Evolutionary conservation across 2,329 filamentous ascomycete species (phyloP).

Genomic region (Raffaelea ambrosiae): DNA sequence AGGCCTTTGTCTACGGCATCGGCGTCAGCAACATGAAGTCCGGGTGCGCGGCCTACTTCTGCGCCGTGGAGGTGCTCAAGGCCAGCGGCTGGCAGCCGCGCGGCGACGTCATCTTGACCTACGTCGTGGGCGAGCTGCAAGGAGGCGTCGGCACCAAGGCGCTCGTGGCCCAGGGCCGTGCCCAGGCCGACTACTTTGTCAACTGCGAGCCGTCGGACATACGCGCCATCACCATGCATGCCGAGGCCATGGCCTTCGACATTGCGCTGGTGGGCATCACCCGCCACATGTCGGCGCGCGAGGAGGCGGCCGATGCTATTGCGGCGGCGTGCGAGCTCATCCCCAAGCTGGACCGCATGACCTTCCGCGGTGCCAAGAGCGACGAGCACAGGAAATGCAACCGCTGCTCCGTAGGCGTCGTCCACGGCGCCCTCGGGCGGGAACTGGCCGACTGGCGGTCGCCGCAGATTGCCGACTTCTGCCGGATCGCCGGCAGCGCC

Average conservation of each 20-base stretch:
- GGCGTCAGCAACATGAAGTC: conserved; percentile 22
- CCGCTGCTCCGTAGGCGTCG: conserved; percentile 17
- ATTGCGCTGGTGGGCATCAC: conserved; percentile 16
- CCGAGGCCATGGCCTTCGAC: conserved; percentile 17
- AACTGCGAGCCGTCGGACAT: conserved; percentile 21
- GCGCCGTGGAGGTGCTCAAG: conserved; percentile 15
- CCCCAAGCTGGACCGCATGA: conserved; percentile 14
- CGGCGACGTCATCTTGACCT: conserved; percentile 16
- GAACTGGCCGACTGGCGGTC: conserved; percentile 18
- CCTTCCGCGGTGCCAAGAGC: conserved; percentile 14
- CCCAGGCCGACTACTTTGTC: conserved; percentile 17
- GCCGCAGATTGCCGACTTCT: conserved; percentile 17
- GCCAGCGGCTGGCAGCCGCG: conserved; percentile 14
- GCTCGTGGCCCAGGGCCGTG: conserved; percentile 15
- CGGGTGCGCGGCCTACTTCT: conserved; percentile 20
- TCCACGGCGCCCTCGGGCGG: conserved; percentile 17
- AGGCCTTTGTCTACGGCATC: conserved; percentile 20
- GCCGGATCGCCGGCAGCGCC: conserved; percentile 16
- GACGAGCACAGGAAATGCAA: conserved; percentile 17
- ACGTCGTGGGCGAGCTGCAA: conserved; percentile 20
- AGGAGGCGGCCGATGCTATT: conserved; percentile 18
- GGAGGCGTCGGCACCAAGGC: conserved; percentile 18
- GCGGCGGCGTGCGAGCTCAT: conserved; percentile 17
- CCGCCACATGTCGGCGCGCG: conserved; percentile 19
- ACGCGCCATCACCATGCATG: conserved; percentile 18